Conservation (phyloP, 164 flowering plant species). For the Protea cynaroides region DNA sequence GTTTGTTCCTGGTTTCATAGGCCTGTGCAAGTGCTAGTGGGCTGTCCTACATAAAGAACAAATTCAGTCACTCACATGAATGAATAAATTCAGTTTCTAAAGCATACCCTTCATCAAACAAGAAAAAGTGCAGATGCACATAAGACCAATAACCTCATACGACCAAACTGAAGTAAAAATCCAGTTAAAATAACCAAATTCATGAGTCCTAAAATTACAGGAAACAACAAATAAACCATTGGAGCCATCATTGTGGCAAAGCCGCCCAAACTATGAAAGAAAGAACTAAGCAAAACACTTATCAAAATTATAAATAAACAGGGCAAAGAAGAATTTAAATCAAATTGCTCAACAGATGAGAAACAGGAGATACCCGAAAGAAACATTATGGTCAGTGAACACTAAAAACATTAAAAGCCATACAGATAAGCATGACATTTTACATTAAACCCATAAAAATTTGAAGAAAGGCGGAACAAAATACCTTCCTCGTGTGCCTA, state of each 20-base stretch:
- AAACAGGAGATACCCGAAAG: too few relatives aligned
- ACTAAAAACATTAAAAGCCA: neutral
- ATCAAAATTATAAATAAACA: too few relatives aligned
- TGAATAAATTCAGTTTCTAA: neutral
- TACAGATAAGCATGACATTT: neutral
- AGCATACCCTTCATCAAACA: too few relatives aligned
- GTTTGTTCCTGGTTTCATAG: constrained; percentile 78
- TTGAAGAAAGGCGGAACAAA: neutral
- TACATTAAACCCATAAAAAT: constrained; percentile 4
- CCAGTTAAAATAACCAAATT: neutral
- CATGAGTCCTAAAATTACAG: neutral
- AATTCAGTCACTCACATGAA: neutral
- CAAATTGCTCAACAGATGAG: too few relatives aligned
- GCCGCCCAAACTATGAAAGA: too few relatives aligned
- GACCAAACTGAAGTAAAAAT: constrained; percentile 1
- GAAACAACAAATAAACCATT: too few relatives aligned
- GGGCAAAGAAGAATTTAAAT: too few relatives aligned
- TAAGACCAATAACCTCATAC: constrained; percentile 2
- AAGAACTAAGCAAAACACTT: too few relatives aligned
- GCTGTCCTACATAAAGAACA: constrained; percentile 55
- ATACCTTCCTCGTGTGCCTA: constrained; percentile 94
- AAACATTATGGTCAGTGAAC: neutral
- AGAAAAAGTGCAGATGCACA: neutral
- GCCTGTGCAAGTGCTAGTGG: constrained; percentile 99
- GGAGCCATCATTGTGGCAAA: too few relatives aligned